These are phyloP conservation scores for Mortierella sp. DNA, from an alignment of 371 early-diverging fungal genomes.

Conservation along the genomic window DNA sequence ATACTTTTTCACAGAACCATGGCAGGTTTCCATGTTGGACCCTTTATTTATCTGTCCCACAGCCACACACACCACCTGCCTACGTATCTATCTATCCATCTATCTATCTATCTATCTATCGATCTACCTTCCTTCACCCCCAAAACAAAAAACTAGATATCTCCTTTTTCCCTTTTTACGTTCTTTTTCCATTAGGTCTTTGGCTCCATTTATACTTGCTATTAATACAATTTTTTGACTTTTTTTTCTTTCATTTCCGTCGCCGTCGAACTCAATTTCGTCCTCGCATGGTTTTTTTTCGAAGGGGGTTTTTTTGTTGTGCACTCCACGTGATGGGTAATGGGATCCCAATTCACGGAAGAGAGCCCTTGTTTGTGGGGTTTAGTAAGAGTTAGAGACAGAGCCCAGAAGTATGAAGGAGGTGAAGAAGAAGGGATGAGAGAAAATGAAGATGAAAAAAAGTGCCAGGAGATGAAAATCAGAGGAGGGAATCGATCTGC, in stretches of 20 bases:
- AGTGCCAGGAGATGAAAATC: too few species aligned
- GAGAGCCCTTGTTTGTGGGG: neutral
- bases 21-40: neutral
- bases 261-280: neutral
- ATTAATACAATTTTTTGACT: neutral
- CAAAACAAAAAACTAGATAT: slow-evolving; percentile 1
- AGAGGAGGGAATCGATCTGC: slow-evolving; percentile 1
- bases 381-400: neutral
- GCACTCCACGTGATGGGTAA: neutral
- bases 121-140: neutral
- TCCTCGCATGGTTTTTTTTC: neutral
- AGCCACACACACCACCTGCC: too few species aligned
- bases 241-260: slow-evolving; percentile 3
- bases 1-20: too few species aligned
- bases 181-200: neutral
- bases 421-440: neutral
- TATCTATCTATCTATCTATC: neutral
- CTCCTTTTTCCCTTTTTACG: neutral
- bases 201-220: neutral
- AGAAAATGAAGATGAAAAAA: neutral
- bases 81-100: too few species aligned
- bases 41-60: neutral
- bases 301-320: neutral
- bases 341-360: neutral
- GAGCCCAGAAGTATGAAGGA: neutral